These are phyloP conservation scores for Phytophthora citricola DNA, from an alignment of 352 stramenopile genomes.

Conservation along the genomic window DNA sequence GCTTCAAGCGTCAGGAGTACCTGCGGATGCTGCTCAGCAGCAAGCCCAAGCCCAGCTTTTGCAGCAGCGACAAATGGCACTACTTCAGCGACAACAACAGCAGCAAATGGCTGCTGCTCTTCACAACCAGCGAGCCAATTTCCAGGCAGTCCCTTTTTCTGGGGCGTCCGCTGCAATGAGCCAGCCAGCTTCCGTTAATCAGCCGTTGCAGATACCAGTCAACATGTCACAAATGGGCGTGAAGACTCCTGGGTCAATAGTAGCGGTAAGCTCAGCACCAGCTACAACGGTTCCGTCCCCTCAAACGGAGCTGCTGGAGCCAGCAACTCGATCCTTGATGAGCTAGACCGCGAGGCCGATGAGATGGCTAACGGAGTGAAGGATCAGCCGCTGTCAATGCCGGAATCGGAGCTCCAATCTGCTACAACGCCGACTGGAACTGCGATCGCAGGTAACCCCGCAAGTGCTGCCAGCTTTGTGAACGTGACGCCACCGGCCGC, in stretches of 20 bases:
- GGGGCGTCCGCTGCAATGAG: conserved; percentile 38
- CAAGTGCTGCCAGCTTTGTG: conserved; percentile 35
- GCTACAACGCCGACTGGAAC: conserved; percentile 39
- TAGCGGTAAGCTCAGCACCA: conserved; percentile 26
- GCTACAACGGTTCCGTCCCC: conserved; percentile 15
- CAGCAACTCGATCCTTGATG: conserved; percentile 83
- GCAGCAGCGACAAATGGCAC: conserved; percentile 65
- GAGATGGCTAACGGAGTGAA: conserved; percentile 88
- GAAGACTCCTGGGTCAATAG: conserved; percentile 29
- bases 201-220: conserved; percentile 68
- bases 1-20: conserved; percentile 46
- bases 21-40: conserved; percentile 45
- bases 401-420: conserved; percentile 76
- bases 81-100: conserved; percentile 74
- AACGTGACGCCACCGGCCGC: conserved; percentile 28
- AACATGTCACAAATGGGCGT: conserved; percentile 50
- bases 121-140: conserved; percentile 71
- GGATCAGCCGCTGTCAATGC: conserved; percentile 85
- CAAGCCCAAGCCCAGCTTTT: conserved; percentile 59
- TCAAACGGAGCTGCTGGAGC: conserved; percentile 32
- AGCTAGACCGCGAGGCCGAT: conserved; percentile 85
- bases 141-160: conserved; percentile 69
- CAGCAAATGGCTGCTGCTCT: conserved; percentile 80
- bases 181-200: conserved; percentile 46
- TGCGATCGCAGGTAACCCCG: conserved; percentile 24